Evolutionary conservation across 441 rosid species (phyloP).

Genomic region (Sinapis alba): DNA sequence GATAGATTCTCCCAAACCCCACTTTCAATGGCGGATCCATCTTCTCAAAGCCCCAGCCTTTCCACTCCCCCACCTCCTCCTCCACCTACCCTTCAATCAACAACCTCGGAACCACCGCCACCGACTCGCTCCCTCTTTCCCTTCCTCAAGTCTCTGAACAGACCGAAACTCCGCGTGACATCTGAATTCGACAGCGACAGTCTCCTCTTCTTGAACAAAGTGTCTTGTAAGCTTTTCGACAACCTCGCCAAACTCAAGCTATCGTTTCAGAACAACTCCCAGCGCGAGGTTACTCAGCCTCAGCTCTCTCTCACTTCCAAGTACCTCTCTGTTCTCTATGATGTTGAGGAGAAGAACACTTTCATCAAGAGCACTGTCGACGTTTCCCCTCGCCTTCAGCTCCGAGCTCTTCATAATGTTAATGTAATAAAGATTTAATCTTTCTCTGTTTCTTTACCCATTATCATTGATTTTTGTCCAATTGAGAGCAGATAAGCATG

Average conservation of each 20-base stretch:
- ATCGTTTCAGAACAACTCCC: constrained; percentile 62
- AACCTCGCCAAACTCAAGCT: constrained; percentile 80
- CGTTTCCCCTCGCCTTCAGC: constrained; percentile 62
- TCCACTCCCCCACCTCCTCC: constrained; percentile 29
- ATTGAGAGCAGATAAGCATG: neutral
- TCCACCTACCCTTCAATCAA: constrained; percentile 19
- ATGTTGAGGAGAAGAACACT: constrained; percentile 67
- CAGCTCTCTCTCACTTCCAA: constrained; percentile 69
- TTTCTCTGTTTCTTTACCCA: neutral
- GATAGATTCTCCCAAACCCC: constrained; percentile 26
- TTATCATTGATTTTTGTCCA: neutral
- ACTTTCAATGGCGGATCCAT: constrained; percentile 44
- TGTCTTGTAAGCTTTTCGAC: constrained; percentile 82
- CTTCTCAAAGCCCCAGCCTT: constrained; percentile 47
- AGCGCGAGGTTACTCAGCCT: constrained; percentile 72
- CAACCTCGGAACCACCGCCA: constrained; percentile 32
- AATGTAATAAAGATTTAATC: constrained; percentile 30
- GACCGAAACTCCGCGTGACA: constrained; percentile 71
- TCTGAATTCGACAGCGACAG: constrained; percentile 90
- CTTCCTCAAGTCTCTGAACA: constrained; percentile 40
- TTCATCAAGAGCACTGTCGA: constrained; percentile 59
- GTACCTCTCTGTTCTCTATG: constrained; percentile 67
- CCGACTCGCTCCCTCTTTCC: constrained; percentile 34
- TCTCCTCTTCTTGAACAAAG: constrained; percentile 70
- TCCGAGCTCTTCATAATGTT: constrained; percentile 77